Evolutionary conservation across 129 eudicot genomes (phyloP).

Genomic region (Helichrysum umbraculigerum): DNA sequence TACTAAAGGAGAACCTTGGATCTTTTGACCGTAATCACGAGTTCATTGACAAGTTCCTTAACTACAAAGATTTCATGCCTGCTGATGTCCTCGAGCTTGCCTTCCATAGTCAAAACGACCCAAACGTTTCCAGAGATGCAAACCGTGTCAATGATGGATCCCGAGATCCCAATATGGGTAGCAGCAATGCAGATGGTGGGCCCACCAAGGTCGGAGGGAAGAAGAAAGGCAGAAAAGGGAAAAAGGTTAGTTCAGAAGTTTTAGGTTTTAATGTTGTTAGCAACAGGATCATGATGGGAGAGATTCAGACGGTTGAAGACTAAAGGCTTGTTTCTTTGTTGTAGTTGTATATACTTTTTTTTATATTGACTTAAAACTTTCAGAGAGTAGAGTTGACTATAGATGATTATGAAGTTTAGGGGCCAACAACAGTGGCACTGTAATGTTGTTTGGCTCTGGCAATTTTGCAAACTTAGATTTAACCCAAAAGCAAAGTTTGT

Average conservation of each 20-base stretch:
- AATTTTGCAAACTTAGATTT: slow-evolving; percentile 6
- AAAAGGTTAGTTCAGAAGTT: slow-evolving; percentile 74
- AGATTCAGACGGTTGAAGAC: slow-evolving; percentile 81
- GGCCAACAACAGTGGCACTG: not conserved
- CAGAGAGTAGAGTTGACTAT: not conserved
- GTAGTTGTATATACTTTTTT: slow-evolving; percentile 52
- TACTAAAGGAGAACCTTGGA: slow-evolving; percentile 81
- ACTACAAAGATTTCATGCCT: slow-evolving; percentile 82
- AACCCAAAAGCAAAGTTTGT: slow-evolving; percentile 3
- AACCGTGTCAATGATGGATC: slow-evolving; percentile 34
- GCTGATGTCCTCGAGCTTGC: slow-evolving; percentile 75
- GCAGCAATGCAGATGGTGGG: slow-evolving; percentile 48
- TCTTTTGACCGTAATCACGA: slow-evolving; percentile 69
- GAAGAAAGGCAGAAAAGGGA: slow-evolving; percentile 89
- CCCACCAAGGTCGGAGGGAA: slow-evolving; percentile 59
- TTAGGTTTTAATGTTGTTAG: slow-evolving; percentile 96
- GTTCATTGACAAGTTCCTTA: slow-evolving; percentile 82
- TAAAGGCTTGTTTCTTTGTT: slow-evolving; percentile 7
- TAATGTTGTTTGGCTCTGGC: not conserved
- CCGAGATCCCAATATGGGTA: slow-evolving; percentile 31
- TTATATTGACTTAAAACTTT: not conserved
- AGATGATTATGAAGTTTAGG: not conserved
- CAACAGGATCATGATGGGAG: slow-evolving; percentile 99
- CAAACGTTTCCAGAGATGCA: slow-evolving; percentile 45
- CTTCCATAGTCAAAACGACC: slow-evolving; percentile 61